A percentile compares a stretch with the other conserved stretches of the same genome.
Evolutionary conservation across 1,284 basidiomycete species (phyloP).

Genomic region (Sporisorium exsertum): DNA sequence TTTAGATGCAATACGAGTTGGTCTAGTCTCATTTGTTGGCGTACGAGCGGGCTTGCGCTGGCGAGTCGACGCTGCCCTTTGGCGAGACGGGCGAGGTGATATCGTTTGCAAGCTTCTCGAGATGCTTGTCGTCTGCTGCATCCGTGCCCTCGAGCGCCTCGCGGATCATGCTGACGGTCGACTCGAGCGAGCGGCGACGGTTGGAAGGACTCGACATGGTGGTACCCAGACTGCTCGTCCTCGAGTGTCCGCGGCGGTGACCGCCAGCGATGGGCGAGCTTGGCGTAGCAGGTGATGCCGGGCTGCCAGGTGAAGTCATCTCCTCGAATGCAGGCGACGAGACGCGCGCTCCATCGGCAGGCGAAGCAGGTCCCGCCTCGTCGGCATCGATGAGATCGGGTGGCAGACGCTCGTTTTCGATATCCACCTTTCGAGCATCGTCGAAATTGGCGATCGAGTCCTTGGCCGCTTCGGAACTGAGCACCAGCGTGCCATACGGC

Average conservation of each 20-base stretch:
- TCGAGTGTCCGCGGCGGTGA: conserved; percentile 51
- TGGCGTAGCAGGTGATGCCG: conserved; percentile 45
- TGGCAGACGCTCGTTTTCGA: conserved; percentile 89
- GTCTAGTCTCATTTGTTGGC: conserved; percentile 13
- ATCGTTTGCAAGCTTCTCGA: conserved; percentile 61
- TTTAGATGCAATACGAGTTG: background rate
- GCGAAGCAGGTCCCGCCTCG: conserved; percentile 77
- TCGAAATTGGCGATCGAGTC: conserved; percentile 93
- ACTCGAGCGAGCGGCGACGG: conserved; percentile 89
- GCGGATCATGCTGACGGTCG: conserved; percentile 94
- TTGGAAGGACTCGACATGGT: conserved; percentile 96
- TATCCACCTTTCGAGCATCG: conserved; percentile 97
- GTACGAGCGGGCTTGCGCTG: conserved; percentile 20
- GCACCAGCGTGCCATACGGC: conserved; percentile 86
- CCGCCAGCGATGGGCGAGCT: conserved; percentile 53
- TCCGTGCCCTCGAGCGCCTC: conserved; percentile 66
- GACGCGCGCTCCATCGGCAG: conserved; percentile 72
- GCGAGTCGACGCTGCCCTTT: conserved; percentile 23
- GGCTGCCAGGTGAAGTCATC: conserved; percentile 36
- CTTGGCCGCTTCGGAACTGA: conserved; percentile 94
- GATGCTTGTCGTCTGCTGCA: conserved; percentile 53
- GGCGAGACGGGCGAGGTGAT: conserved; percentile 54
- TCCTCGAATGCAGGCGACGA: conserved; percentile 71
- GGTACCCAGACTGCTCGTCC: conserved; percentile 89
- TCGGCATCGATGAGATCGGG: conserved; percentile 92